Base-by-base conservation (phyloP, 2,329 filamentous ascomycete species). In the Whalleya microplaca region DNA sequence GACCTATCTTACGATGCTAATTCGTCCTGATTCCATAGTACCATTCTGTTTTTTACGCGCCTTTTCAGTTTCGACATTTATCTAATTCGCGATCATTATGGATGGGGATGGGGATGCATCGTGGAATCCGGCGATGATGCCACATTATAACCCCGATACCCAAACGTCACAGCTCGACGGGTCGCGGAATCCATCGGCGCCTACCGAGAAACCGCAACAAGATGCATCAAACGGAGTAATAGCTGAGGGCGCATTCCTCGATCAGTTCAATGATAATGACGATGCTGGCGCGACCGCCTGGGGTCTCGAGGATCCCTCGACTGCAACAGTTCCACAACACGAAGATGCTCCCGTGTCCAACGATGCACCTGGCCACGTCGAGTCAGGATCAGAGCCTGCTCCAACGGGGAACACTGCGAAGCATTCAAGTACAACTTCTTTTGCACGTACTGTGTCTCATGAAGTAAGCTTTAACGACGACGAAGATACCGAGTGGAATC, bases 381-480 rank as follows among this genome's bases (percentile, higher is more conserved):
- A 58, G 49, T 50, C 58, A 27, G 57, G 59, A 51, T 50, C 58
- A 27, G 57, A 61, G 37, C 43, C 57, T 12, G 56, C 50, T 7
- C 44, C 62, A 18, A 55, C 66, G 21, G 56, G 67, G 8, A 72
- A 74, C 19, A 66, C 72, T 18, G 75, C 78, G 21, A 84, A 85
- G 61, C 85, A 87, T 67, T 71, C 79, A 9, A 88, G 84, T 70
- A 84, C 80, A 46, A 79, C 82, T 68, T 88, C 86, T 0, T 88
- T 88, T 71, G 78, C 84, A 10, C 80, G 85, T 37, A 88, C 86
- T 1, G 84, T 87, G 12, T 82, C 85, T 10, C 81, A 87, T 55
- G 84, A 87, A 51, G 74, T 86, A 21, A 85, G 76, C 68, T 86
- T 84, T 73, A 78, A 77, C 53, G 79, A 80, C 43, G 82, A 84